Base-by-base conservation (phyloP, 2,329 filamentous ascomycete species). In the Emergomyces pasteurianus region DNA sequence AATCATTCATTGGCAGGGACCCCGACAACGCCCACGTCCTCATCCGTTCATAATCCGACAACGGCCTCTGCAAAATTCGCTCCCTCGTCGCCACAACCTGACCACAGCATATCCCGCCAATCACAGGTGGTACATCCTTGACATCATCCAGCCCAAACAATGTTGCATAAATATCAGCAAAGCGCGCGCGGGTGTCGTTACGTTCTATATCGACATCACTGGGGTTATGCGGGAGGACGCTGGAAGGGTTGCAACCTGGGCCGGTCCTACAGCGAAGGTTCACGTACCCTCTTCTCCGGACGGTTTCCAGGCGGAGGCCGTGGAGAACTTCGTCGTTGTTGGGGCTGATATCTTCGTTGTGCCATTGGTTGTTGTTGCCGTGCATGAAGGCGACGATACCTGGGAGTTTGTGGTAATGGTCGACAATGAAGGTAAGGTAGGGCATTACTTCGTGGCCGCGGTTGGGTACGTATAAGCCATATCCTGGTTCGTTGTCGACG, bases 21-120 rank as follows among this genome's bases (percentile, higher is more conserved):
- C 52, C 52, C n/a, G 23, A 23, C 31, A 85, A 67, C 47, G 87
- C 64, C 85, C 85, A 87, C 53, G 84, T 73, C 4, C 83, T 77
- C 68, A 81, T 82, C 46, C 77, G 77, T 18, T 81, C 67, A 64
- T 87, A 87, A 62, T 83, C 81, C 10, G 75, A 74, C 52, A 71
- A 71, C 2, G 81, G 77, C 40, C 82, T 74, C 53, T 72, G 69
- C 8, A 68, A 75, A 36, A 87, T 77, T 53, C 78, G 78, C 7
- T 81, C 77, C 8, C 78, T 74, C 2, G 82, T 81, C 7, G 86
- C 80, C 0, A 81, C 85, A 63, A 87, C 87, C 70, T 87, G 85
- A 21, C 83, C 83, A 70, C 84, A 87, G 68, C 84, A 87, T n/a
- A 82, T 77, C 4, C 80, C 79, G 1, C 78, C 82, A 9, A 86